Base-by-base conservation (phyloP, 306 rosid species). In the Vicia faba region DNA sequence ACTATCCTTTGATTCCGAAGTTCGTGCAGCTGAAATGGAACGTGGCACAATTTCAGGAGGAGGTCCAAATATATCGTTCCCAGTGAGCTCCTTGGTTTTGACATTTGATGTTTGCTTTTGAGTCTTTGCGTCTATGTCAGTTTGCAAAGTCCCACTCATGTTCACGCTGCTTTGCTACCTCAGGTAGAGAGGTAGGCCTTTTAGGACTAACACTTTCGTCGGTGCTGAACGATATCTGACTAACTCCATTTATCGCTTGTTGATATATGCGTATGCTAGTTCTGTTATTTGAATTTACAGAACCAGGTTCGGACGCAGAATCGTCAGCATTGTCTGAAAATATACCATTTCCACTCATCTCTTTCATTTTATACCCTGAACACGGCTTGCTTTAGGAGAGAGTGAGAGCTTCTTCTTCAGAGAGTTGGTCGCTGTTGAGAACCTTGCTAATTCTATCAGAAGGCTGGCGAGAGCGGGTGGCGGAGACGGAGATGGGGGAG, bases 111-210 rank as follows among this genome's bases (percentile, higher is more conserved):
- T 70, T 41, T 54, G 88, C 87, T 93, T 93, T 54, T 81, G 77
- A 58, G 25, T 79, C 85, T 76, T 88, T 4, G 80, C 5, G 64
- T 89, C 95, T 2, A 66, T 56, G 5, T 89, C 96, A 28, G 83
- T 86, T 70, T 81, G 82, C 87, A 93, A 62, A 4, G 93, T 89
- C 65, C 98, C 98, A 35, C 96, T 83, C 79, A 93, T n/a, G 70
- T 69, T 93, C 98, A 9, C 96, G 96, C 75, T 93, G 98, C 88
- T 93, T 93, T 16, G 97, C 98, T 29, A 89, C 97, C 82, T 92
- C 98, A 7, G 95, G 88, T 68, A 87, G 1, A 10, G 91, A 78
- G 78, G 86, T 72, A 18, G 96, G 95, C 80, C 82, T 92, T 78
- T 85, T 92, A 12, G 91, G 95, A 23, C 87, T 81, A 74, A 92